Conservation (phyloP, 2,329 filamentous ascomycete genomes). For the Beauveria bassiana region DNA sequence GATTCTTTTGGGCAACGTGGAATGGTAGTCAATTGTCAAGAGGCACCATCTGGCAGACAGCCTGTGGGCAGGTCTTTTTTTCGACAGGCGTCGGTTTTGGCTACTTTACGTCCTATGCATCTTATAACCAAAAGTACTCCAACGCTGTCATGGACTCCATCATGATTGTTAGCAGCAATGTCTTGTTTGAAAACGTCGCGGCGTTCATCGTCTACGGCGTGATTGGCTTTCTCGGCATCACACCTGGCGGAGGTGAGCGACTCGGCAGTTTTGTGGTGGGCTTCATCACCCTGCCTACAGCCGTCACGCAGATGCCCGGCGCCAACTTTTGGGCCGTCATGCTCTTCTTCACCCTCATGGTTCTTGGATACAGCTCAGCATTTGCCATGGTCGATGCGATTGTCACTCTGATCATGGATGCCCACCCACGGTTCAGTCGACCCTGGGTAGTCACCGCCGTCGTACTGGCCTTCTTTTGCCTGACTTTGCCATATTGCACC, state of each 20-base stretch:
- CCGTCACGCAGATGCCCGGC: conserved; percentile 48
- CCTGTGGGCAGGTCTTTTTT: conserved; percentile 53
- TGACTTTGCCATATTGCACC: conserved; percentile 49
- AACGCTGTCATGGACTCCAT: conserved; percentile 53
- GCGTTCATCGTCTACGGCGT: conserved; percentile 46
- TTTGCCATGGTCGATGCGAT: conserved; percentile 53
- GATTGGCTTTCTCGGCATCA: conserved; percentile 37
- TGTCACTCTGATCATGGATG: conserved; percentile 46
- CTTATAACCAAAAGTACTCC: conserved; percentile 49
- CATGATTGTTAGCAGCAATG: conserved; percentile 46
- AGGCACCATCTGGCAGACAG: conserved; percentile 51
- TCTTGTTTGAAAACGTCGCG: conserved; percentile 47
- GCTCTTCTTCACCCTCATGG: conserved; percentile 50
- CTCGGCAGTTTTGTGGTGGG: conserved; percentile 50
- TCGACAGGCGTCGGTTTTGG: conserved; percentile 52
- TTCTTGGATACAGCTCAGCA: conserved; percentile 50
- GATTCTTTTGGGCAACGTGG: conserved; percentile 38
- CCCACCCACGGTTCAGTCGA: conserved; percentile 38
- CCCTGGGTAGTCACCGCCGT: conserved; percentile 41
- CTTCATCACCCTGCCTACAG: conserved; percentile 50
- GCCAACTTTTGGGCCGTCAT: conserved; percentile 52
- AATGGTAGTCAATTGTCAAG: conserved; percentile 40
- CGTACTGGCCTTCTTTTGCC: conserved; percentile 41
- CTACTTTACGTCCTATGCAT: conserved; percentile 51
- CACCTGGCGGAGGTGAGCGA: conserved; percentile 27